These are phyloP conservation scores for Lumnitzera racemosa DNA, from an alignment of 345 rosid genomes.

Conservation along the genomic window DNA sequence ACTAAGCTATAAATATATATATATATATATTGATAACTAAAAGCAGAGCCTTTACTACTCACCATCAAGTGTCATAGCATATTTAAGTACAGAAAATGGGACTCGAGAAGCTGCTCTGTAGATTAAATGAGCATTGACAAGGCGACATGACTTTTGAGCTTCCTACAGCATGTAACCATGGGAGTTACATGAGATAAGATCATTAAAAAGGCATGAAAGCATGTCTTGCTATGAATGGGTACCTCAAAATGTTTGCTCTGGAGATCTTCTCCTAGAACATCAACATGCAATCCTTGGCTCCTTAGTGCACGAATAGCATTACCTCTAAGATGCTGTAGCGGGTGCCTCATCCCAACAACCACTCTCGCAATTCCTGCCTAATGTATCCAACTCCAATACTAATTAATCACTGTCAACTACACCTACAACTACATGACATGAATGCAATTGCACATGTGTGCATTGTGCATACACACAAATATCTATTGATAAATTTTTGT, in stretches of 20 bases:
- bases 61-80: constrained; percentile 99
- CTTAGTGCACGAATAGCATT: constrained; percentile 65
- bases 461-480: too few relatives aligned
- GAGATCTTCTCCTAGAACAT: constrained; percentile 89
- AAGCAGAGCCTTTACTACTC: constrained; percentile 13
- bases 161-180: constrained; percentile 33
- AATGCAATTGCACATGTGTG: not conserved
- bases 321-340: constrained; percentile 84
- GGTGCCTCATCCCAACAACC: constrained; percentile 87
- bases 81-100: constrained; percentile 88
- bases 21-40: not conserved
- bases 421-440: not conserved
- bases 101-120: constrained; percentile 74
- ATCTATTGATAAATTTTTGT: not conserved
- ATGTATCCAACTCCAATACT: constrained; percentile 19
- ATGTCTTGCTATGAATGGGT: not conserved
- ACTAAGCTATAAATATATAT: not conserved
- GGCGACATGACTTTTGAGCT: constrained; percentile 70
- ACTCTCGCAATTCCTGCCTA: constrained; percentile 85
- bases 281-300: constrained; percentile 71
- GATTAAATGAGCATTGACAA: constrained; percentile 84
- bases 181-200: not conserved
- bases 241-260: constrained; percentile 76
- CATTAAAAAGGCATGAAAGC: not conserved
- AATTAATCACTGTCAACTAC: constrained; percentile 21